Evolutionary conservation across 768 basidiomycete species (phyloP).

Genomic region (Porpolomopsis calyptriformis): DNA sequence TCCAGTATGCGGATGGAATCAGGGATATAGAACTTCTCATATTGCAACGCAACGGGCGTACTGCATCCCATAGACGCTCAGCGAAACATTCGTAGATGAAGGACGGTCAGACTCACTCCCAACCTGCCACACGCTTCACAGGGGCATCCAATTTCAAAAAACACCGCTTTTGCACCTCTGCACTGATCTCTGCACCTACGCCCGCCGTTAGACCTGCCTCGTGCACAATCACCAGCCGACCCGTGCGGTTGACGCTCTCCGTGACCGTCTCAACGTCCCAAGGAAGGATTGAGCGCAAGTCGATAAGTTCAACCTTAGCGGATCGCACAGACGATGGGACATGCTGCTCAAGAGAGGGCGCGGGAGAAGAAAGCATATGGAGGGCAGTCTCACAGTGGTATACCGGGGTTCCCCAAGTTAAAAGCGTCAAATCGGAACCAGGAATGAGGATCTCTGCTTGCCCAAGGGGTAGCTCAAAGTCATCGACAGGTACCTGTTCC

Average conservation of each 20-base stretch:
- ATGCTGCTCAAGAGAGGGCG: constrained; percentile 47
- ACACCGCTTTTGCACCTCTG: constrained; percentile 79
- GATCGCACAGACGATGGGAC: constrained; percentile 55
- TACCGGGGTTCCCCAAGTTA: constrained; percentile 90
- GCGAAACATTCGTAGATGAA: background rate
- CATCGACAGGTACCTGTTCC: constrained; percentile 87
- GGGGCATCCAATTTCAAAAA: constrained; percentile 86
- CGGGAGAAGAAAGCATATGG: constrained; percentile 58
- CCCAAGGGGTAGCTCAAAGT: constrained; percentile 75
- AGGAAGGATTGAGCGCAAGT: constrained; percentile 80
- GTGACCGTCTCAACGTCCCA: constrained; percentile 77
- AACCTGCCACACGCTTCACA: constrained; percentile 76
- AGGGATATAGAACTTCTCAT: constrained; percentile 88
- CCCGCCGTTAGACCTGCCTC: constrained; percentile 85
- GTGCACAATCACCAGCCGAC: constrained; percentile 80
- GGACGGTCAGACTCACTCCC: constrained; percentile 66
- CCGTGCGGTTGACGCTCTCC: constrained; percentile 77
- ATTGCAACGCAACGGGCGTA: constrained; percentile 74
- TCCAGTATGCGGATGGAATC: constrained; percentile 79
- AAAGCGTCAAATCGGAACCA: constrained; percentile 78
- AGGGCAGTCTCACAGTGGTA: constrained; percentile 85
- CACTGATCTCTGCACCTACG: constrained; percentile 86
- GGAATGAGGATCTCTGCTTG: constrained; percentile 64
- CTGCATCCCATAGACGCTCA: constrained; percentile 27
- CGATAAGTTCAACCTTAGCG: constrained; percentile 80